These are phyloP conservation scores for Lathyrus sativus DNA, from an alignment of 306 rosid species.

Conservation along the genomic window DNA sequence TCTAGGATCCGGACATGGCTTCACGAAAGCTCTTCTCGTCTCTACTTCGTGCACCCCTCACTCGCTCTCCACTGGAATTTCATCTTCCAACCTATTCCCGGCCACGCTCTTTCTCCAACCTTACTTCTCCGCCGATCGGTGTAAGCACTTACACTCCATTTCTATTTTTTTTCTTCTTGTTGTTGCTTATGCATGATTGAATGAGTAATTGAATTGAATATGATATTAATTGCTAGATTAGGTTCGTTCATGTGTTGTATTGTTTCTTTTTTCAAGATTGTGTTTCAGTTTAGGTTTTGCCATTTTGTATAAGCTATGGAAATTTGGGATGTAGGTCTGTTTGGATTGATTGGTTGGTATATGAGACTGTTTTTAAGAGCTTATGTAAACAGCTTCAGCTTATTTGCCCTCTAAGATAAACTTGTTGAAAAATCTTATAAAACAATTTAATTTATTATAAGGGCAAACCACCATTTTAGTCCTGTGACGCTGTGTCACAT, in stretches of 20 bases:
- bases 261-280: not conserved
- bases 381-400: not conserved
- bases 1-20: slow-evolving; percentile 38
- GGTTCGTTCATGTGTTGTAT: not conserved
- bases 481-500: no score
- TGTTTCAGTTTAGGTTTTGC: slow-evolving; percentile 5
- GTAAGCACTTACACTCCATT: slow-evolving; percentile 36
- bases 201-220: not conserved
- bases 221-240: not conserved
- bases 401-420: not conserved
- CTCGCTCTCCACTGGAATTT: slow-evolving; percentile 41
- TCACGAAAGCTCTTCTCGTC: slow-evolving; percentile 57
- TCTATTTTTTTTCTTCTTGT: not conserved
- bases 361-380: not conserved
- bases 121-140: slow-evolving; percentile 35
- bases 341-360: not conserved
- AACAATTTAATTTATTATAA: not conserved
- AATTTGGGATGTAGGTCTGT: not conserved
- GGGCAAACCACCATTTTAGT: no score
- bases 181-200: slow-evolving; percentile 17
- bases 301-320: not conserved
- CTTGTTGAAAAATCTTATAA: not conserved
- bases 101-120: slow-evolving; percentile 13
- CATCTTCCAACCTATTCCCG: slow-evolving; percentile 30
- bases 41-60: slow-evolving; percentile 49